Evolutionary conservation across 768 basidiomycete genomes (phyloP).

Genomic region (Dioszegia aurantiaca): DNA sequence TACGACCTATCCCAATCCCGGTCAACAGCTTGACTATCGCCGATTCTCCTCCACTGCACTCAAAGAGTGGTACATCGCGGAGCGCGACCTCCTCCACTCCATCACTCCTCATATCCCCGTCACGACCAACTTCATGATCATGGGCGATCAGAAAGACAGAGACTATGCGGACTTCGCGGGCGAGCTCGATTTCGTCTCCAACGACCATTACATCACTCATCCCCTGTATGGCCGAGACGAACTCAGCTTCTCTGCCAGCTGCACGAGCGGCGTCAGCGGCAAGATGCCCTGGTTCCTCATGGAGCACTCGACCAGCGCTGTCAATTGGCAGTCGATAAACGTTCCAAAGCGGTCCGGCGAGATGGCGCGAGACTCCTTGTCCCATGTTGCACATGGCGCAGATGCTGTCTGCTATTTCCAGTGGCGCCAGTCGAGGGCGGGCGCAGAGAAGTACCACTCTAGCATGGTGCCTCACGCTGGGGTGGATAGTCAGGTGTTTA

Average conservation of each 20-base stretch:
- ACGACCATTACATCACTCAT: constrained; percentile 18
- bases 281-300: constrained; percentile 22
- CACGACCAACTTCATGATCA: constrained; percentile 26
- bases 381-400: constrained; percentile 21
- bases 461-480: constrained; percentile 25
- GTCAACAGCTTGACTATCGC: constrained; percentile 21
- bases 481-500: constrained; percentile 16
- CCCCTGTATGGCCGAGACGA: constrained; percentile 11
- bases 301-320: constrained; percentile 25
- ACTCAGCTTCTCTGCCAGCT: constrained; percentile 19
- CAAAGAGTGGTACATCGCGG: constrained; percentile 10
- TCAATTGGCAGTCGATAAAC: constrained; percentile 24
- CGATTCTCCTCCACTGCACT: constrained; percentile 21
- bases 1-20: constrained; percentile 17
- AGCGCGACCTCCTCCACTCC: constrained; percentile 13
- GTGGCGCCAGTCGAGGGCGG: constrained; percentile 19
- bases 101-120: constrained; percentile 18
- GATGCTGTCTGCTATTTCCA: constrained; percentile 28
- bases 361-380: constrained; percentile 17
- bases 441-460: constrained; percentile 27
- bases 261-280: constrained; percentile 15
- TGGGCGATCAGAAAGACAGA: constrained; percentile 10
- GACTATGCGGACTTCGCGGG: constrained; percentile 12
- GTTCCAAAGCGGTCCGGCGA: constrained; percentile 15
- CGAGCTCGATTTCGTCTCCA: constrained; percentile 22